phyloP scores from a whole-genome alignment of 768 basidiomycete species.

The Russula emetica region DNA sequence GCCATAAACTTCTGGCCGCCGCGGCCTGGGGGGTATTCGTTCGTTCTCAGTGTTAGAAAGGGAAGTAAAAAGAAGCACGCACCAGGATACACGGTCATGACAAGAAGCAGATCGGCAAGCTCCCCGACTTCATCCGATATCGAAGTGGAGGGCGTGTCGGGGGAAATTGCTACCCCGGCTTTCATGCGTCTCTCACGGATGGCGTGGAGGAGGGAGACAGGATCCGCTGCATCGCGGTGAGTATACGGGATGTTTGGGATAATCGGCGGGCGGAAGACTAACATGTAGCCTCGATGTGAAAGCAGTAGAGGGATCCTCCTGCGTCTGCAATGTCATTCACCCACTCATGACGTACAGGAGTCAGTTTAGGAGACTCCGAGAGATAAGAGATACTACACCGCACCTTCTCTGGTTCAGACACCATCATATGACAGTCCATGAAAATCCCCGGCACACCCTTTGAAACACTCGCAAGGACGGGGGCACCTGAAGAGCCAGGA shows the following conservation, averaged over 20 bases:
- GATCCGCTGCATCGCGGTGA: slow-evolving; percentile 48
- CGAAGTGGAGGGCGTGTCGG: slow-evolving; percentile 82
- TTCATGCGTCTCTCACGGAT: slow-evolving; percentile 87
- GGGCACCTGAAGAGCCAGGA: slow-evolving; percentile 55
- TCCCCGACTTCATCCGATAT: slow-evolving; percentile 84
- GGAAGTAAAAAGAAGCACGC: slow-evolving; percentile 9
- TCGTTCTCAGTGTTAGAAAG: neutral
- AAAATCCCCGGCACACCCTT: slow-evolving; percentile 91
- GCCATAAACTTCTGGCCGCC: slow-evolving; percentile 97
- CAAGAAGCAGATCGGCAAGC: slow-evolving; percentile 89
- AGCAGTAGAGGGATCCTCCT: slow-evolving; percentile 92
- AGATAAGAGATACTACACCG: slow-evolving; percentile 5
- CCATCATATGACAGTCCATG: slow-evolving; percentile 99
- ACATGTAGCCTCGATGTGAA: slow-evolving; percentile 94
- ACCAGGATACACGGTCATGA: slow-evolving; percentile 98
- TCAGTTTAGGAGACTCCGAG: neutral
- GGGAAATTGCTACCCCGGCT: slow-evolving; percentile 95
- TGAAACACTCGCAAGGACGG: slow-evolving; percentile 77
- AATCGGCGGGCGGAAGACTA: slow-evolving; percentile 33
- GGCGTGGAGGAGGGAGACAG: slow-evolving; percentile 67
- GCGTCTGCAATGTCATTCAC: slow-evolving; percentile 93
- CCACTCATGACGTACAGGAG: slow-evolving; percentile 58
- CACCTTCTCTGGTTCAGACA: slow-evolving; percentile 86
- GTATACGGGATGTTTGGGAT: neutral
- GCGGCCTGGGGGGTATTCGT: slow-evolving; percentile 49